Base-by-base conservation (phyloP, 257 asterid species). In the Cynanchum wilfordii region DNA sequence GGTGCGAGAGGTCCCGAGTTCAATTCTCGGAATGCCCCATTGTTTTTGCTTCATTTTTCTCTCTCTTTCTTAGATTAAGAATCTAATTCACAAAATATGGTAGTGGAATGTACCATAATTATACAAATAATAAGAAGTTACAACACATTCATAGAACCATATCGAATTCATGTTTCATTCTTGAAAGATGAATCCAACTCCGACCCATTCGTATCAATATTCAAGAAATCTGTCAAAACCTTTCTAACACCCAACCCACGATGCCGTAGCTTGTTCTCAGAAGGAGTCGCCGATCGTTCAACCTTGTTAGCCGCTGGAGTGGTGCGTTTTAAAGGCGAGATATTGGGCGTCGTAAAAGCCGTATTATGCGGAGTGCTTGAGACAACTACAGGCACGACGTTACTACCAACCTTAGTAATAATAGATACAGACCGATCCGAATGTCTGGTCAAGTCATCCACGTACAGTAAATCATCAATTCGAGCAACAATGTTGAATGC, bases 1-100 rank as follows among this genome's bases (percentile, higher is more conserved):
- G 89, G 96, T 89, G 91, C 91, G 86, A 87, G 96, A 87, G 93
- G 93, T 87, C 86, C 87, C 86, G 88, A 87, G 91, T 89, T 89
- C 93, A 86, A 89, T 87, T 86, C 91, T 87, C 87, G 88, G 86
- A 87, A 85, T 87, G 92, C 92, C 93, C 90, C 91, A 1, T 45
- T 7, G 9, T 47, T 47, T 13, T 47, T 47, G 0, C 4, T 3
- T 25, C 25, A 3, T 44, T 11, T 51, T 49, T 50, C 6, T 13
- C 55, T 4, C 55, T 2, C 5, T 47, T 47, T 15, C 13, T 16
- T 0, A 2, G 20, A 47, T 9, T 10, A 13, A 47, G 51, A 47
- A 47, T 10, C 16, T 52, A 52, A 19, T 50, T 50, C 57, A 51
- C n/a, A 51, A 17, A 51, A 20, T 17, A 51, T 17, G 57, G 57